phyloP scores from a whole-genome alignment of 2,329 filamentous ascomycete species.

The Diaporthe amygdali region DNA sequence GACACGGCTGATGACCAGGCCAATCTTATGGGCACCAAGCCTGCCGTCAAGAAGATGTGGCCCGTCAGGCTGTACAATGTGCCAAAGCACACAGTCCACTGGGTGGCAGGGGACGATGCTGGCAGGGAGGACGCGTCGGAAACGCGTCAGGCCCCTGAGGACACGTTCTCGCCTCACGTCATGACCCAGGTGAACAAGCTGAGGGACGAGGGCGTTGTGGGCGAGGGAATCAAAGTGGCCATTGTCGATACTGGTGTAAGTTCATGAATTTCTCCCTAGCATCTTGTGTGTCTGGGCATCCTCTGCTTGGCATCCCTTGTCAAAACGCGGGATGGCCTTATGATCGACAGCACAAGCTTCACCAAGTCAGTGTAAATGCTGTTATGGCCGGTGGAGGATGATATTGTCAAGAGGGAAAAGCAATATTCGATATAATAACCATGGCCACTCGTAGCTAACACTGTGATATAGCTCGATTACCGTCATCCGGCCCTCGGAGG shows the following conservation, averaged over 20 bases:
- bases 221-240: conserved; percentile 58
- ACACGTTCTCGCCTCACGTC: conserved; percentile 55
- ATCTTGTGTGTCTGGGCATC: neutral
- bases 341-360: neutral
- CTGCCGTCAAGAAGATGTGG: conserved; percentile 55
- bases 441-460: conserved; percentile 11
- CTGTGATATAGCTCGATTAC: conserved; percentile 58
- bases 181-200: conserved; percentile 64
- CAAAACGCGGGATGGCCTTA: neutral
- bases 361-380: neutral
- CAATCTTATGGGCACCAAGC: conserved; percentile 44
- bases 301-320: neutral
- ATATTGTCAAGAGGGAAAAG: neutral
- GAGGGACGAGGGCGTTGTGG: conserved; percentile 50
- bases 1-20: conserved; percentile 49
- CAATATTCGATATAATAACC: neutral
- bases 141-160: conserved; percentile 39
- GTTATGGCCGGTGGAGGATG: neutral
- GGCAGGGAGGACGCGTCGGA: conserved; percentile 31
- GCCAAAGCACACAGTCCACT: conserved; percentile 50
- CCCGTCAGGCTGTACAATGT: conserved; percentile 51
- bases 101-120: conserved; percentile 40
- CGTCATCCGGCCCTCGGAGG: conserved; percentile 67
- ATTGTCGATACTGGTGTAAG: conserved; percentile 61
- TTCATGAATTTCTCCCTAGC: conserved; percentile 17